Evolutionary conservation across 768 basidiomycete genomes (phyloP).

Genomic region (Leucocoprinus birnbaumii): DNA sequence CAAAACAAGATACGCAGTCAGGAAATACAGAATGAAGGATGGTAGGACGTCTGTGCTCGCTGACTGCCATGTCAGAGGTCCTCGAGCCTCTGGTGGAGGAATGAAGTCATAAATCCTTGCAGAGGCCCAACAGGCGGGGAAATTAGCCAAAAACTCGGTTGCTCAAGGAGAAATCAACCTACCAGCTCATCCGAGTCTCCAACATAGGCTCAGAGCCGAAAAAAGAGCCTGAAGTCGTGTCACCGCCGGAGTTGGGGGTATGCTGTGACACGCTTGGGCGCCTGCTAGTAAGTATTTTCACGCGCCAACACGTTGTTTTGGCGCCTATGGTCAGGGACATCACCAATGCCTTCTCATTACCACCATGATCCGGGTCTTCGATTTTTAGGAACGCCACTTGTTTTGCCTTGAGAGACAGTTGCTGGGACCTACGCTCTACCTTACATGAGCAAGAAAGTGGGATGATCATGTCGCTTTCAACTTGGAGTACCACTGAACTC

Average conservation of each 20-base stretch:
- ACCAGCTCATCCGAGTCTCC: neutral
- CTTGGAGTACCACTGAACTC: no score
- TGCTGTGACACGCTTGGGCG: neutral
- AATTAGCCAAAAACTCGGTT: conserved; percentile 4
- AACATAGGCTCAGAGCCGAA: neutral
- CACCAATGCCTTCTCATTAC: neutral
- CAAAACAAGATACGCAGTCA: conserved; percentile 50
- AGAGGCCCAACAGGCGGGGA: neutral
- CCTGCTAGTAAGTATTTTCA: conserved; percentile 1
- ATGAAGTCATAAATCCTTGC: conserved; percentile 24
- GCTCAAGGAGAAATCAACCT: conserved; percentile 3
- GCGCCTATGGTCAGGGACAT: neutral
- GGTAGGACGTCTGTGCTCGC: conserved; percentile 38
- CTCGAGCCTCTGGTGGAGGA: conserved; percentile 27
- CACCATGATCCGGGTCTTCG: neutral
- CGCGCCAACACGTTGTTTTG: neutral
- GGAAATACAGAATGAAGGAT: conserved; percentile 42
- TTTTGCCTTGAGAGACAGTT: no score
- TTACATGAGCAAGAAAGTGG: no score
- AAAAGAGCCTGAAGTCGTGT: conserved; percentile 11
- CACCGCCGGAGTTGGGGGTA: neutral
- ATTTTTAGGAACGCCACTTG: no score
- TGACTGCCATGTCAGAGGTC: conserved; percentile 29
- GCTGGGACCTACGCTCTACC: no score
- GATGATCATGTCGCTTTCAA: no score